phyloP scores from a whole-genome alignment of 2,329 filamentous ascomycete genomes.

The Trichoderma sp. region DNA sequence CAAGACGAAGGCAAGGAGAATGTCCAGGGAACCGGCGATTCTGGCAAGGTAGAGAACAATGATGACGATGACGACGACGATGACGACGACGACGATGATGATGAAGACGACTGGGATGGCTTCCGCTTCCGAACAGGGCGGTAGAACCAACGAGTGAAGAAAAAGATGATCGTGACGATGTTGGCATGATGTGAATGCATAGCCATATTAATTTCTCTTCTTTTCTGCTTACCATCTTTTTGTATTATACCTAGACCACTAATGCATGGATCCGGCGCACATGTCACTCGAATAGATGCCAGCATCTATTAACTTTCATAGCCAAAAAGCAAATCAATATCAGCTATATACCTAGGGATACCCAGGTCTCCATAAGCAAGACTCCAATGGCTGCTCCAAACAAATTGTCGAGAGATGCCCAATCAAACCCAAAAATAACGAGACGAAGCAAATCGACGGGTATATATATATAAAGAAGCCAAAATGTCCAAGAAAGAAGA shows the following conservation, averaged over 20 bases:
- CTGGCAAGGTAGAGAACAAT: conserved; percentile 45
- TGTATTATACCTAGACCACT: background rate
- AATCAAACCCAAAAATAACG: background rate
- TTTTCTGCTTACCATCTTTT: background rate
- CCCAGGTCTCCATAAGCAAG: background rate
- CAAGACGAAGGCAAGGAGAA: conserved; percentile 29
- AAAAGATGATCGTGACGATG: background rate
- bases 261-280: conserved; percentile 3
- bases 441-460: background rate
- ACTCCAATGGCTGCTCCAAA: background rate
- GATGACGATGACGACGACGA: conserved; percentile 47
- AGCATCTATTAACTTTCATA: background rate
- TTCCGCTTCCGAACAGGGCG: conserved; percentile 46
- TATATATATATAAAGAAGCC: background rate
- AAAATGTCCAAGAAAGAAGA: background rate
- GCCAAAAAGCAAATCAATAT: background rate
- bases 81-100: background rate
- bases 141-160: background rate
- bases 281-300: background rate
- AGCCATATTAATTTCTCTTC: background rate
- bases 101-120: conserved; percentile 55
- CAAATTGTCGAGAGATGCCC: background rate
- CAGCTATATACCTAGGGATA: background rate
- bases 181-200: background rate
- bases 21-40: conserved; percentile 30